Conservation (phyloP, 2,329 filamentous ascomycete species). For the Scorias spongiosa region DNA sequence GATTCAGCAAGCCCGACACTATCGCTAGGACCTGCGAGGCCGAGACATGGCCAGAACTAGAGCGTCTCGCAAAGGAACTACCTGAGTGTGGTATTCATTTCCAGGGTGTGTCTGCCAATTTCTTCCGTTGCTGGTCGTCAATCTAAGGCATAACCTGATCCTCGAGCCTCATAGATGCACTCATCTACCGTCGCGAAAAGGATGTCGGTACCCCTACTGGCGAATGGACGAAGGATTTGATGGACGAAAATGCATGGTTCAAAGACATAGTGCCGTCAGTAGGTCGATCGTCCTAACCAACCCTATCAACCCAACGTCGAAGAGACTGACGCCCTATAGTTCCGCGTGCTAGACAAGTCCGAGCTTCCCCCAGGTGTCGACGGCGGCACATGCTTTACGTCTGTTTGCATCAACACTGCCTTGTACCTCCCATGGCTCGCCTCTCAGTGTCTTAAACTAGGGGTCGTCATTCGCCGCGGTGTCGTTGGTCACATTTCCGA, state of each 20-base stretch:
- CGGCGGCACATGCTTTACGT: conserved; percentile 61
- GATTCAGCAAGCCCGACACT: conserved; percentile 18
- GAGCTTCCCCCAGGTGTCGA: conserved; percentile 48
- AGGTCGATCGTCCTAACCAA: conserved; percentile 32
- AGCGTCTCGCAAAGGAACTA: conserved; percentile 37
- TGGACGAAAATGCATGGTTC: conserved; percentile 57
- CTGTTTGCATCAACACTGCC: conserved; percentile 80
- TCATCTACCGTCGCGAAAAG: conserved; percentile 45
- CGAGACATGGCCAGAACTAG: conserved; percentile 30
- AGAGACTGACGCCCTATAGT: conserved; percentile 9
- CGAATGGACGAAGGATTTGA: conserved; percentile 50
- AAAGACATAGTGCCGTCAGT: conserved; percentile 44
- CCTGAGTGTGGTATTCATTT: conserved; percentile 72
- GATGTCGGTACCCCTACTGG: conserved; percentile 41
- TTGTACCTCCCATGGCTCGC: conserved; percentile 78
- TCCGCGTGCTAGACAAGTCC: conserved; percentile 15
- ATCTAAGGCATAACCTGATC: neutral
- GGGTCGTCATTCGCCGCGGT: conserved; percentile 40
- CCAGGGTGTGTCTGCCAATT: conserved; percentile 38
- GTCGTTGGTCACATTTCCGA: conserved; percentile 53
- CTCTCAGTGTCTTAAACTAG: conserved; percentile 60
- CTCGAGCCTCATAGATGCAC: conserved; percentile 23
- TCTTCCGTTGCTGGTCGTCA: neutral
- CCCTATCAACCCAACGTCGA: neutral
- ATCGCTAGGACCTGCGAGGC: conserved; percentile 26